A percentile compares a stretch with the other conserved stretches of the same genome.
phyloP scores from a whole-genome alignment of 1,139 yeast species.

The Arxiozyma telluris region DNA sequence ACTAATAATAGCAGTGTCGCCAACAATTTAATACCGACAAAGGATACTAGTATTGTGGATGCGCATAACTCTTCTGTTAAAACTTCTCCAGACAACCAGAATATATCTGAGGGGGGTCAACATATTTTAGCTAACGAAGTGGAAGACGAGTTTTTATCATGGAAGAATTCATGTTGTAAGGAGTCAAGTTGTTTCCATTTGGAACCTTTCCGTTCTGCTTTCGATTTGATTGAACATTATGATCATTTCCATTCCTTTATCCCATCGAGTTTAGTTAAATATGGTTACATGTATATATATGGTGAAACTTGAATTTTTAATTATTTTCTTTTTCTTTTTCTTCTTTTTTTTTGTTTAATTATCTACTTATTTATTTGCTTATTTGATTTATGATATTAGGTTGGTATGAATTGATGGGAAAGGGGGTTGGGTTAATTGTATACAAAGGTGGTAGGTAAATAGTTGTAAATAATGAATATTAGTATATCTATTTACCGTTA shows the following conservation, averaged over 20 bases:
- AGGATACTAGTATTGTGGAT: not conserved
- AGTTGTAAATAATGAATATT: not conserved
- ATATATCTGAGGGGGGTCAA: not conserved
- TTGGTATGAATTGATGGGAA: no score
- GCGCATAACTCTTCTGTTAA: not conserved
- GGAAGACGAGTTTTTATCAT: constrained; percentile 1
- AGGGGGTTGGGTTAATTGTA: no score
- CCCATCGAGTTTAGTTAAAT: constrained; percentile 20
- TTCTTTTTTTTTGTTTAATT: not conserved
- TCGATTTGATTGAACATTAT: constrained; percentile 21
- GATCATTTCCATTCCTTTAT: constrained; percentile 20
- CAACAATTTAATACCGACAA: not conserved
- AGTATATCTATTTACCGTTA: no score
- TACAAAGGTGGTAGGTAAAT: not conserved
- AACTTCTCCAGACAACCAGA: not conserved
- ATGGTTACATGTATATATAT: constrained; percentile 12
- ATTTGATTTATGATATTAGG: not conserved
- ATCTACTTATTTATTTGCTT: not conserved
- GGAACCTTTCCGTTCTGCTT: constrained; percentile 10
- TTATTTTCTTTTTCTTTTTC: no score
- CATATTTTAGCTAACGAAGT: not conserved
- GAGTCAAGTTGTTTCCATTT: constrained; percentile 8
- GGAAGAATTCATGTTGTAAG: constrained; percentile 16
- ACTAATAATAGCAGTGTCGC: not conserved
- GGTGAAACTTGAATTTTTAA: not conserved